A percentile compares a stretch with the other conserved stretches of the same genome.
Conservation (phyloP, 306 rosid genomes). For the Trifolium pratense region DNA sequence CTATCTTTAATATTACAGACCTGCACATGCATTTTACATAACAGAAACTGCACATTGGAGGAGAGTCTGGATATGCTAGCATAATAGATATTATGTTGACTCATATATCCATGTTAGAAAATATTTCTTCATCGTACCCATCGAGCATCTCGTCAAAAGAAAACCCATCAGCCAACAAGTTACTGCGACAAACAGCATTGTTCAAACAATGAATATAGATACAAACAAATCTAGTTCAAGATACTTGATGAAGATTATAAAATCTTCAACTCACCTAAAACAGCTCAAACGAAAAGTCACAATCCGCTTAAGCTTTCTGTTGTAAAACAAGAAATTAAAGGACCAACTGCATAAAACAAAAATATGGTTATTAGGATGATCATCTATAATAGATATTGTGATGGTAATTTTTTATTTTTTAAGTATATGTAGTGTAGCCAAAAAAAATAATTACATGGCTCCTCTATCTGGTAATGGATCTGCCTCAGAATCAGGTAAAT, state of each 20-base stretch:
- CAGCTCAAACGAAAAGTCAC: slow-evolving; percentile 83
- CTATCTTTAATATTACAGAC: slow-evolving; percentile 45
- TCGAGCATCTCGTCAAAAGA: slow-evolving; percentile 50
- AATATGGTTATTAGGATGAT: slow-evolving; percentile 22
- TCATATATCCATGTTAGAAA: slow-evolving; percentile 90
- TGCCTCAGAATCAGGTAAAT: slow-evolving; percentile 80
- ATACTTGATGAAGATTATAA: neutral
- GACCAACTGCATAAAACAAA: slow-evolving; percentile 76
- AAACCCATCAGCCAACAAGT: slow-evolving; percentile 72
- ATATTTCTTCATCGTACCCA: slow-evolving; percentile 81
- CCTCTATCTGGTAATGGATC: slow-evolving; percentile 83
- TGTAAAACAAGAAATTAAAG: slow-evolving; percentile 90
- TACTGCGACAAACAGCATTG: slow-evolving; percentile 57
- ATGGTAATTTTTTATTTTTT: slow-evolving; percentile 4
- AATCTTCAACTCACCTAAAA: slow-evolving; percentile 68
- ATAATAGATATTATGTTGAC: slow-evolving; percentile 24
- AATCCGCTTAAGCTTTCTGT: slow-evolving; percentile 82
- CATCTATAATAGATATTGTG: neutral
- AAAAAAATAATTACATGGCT: slow-evolving; percentile 65
- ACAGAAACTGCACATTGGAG: slow-evolving; percentile 47
- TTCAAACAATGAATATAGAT: slow-evolving; percentile 21
- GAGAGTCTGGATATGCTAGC: slow-evolving; percentile 40
- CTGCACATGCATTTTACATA: slow-evolving; percentile 43
- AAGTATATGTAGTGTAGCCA: neutral
- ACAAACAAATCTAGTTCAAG: slow-evolving; percentile 2